Base-by-base conservation (phyloP, 176 grass and related monocot genomes). In the Oryza officinalis region DNA sequence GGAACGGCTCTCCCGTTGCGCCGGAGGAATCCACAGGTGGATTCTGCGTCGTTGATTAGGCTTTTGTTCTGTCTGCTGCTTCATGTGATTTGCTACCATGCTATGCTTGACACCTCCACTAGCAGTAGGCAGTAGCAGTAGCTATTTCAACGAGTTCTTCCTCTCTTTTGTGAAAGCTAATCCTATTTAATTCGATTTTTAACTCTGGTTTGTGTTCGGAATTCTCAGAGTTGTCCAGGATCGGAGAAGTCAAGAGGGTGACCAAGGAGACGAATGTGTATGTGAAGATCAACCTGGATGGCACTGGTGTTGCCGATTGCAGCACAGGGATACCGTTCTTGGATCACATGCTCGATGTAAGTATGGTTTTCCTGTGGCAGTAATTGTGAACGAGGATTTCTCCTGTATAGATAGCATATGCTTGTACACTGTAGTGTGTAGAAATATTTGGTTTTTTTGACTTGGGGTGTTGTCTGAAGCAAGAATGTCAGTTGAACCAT, bases 291-390 rank as follows among this genome's bases (percentile, higher is more conserved):
- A 90, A 95, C 77, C 86, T 98, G 67, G 93, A 98, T 75, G 93
- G 96, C 67, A 90, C 96, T 65, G 96, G 96, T 14, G 77, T 92
- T 52, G 87, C 93, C 0, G 60, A 91, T 5, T 95, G 87, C 59
- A 90, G 43, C 77, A 98, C 96, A 37, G 93, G 93, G 75, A 95
- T 98, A 82, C 91, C 91, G 3, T 98, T 98, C 85, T 38, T 95
- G 85, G 96, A 98, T 85, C 96, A 98, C 78, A 98, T 98, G 96
- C 83, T 98, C 28, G 96, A 95, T 87, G 96, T 98, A 67, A 88
- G 87, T 81, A 72, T 57, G 10, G 6, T 71, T 72, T 71, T 7
- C 38, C 79, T 25, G 13, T 77, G 12, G 30, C n/a, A 10, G 45
- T 33, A 67, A 47, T 74, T 28, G 74, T 15, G 26, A 50, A 54